These are phyloP conservation scores for Russula sp. DNA, from an alignment of 768 basidiomycete genomes.

Conservation along the genomic window DNA sequence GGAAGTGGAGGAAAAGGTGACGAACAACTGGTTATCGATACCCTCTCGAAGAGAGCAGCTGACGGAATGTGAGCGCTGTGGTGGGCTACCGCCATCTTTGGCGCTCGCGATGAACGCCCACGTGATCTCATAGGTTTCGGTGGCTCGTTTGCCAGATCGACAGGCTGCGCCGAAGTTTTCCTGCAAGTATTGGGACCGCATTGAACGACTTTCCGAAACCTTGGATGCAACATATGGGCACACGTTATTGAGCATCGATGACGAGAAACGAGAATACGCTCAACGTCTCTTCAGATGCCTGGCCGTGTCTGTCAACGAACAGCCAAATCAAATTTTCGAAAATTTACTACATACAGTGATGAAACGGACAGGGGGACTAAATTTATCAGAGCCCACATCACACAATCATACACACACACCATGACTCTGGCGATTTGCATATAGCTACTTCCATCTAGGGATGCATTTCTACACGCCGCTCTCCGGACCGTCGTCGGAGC, in stretches of 20 bases:
- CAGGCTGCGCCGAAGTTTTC: neutral
- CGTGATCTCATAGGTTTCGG: neutral
- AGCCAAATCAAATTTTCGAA: too few relatives aligned
- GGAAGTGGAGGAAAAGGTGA: conserved; percentile 1
- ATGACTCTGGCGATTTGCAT: too few relatives aligned
- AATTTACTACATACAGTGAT: too few relatives aligned
- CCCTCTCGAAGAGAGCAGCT: neutral
- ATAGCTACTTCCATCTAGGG: too few relatives aligned
- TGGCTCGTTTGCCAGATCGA: conserved; percentile 7
- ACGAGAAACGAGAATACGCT: neutral
- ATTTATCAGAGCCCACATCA: too few relatives aligned
- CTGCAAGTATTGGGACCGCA: neutral
- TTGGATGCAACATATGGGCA: conserved; percentile 2
- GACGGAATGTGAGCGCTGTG: conserved; percentile 14
- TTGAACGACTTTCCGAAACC: neutral
- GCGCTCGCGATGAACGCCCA: neutral
- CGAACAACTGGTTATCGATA: neutral
- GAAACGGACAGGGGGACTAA: too few relatives aligned
- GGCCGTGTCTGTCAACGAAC: neutral
- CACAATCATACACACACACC: too few relatives aligned
- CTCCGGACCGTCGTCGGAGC: too few relatives aligned
- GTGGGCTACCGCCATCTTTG: too few relatives aligned
- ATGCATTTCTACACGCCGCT: too few relatives aligned
- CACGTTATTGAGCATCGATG: neutral
- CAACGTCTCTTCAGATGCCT: conserved; percentile 9